These are phyloP conservation scores for Carex pumila DNA, from an alignment of 176 grass and related monocot species.

Conservation along the genomic window DNA sequence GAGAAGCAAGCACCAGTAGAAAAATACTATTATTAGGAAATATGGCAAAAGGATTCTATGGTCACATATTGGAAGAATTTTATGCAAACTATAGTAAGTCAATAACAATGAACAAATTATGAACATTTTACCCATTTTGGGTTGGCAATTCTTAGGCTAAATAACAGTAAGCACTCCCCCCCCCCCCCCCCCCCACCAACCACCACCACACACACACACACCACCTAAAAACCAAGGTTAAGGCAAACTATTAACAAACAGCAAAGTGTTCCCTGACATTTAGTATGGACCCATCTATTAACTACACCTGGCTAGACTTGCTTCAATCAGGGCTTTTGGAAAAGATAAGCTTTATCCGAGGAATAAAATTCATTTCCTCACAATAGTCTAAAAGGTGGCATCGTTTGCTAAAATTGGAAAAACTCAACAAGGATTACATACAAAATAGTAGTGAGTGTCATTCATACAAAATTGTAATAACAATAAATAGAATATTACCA, in stretches of 20 bases:
- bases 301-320: not conserved
- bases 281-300: not conserved
- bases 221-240: not conserved
- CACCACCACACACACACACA: too few relatives aligned
- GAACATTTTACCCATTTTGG: not conserved
- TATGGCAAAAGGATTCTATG: not conserved
- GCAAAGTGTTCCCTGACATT: not conserved
- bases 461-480: not conserved
- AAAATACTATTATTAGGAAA: not conserved
- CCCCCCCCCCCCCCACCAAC: too few relatives aligned
- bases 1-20: not conserved
- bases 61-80: not conserved
- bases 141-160: too few relatives aligned
- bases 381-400: not conserved
- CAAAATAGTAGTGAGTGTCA: not conserved
- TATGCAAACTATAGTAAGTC: not conserved
- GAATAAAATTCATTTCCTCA: not conserved
- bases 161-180: too few relatives aligned
- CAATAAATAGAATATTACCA: slow-evolving; percentile 20
- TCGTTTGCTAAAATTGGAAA: slow-evolving; percentile 5
- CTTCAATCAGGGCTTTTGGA: not conserved
- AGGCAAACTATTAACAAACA: not conserved
- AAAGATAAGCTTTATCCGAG: not conserved
- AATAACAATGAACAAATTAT: not conserved
- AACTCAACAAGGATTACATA: not conserved